A percentile compares a stretch with the other conserved stretches of the same genome.
Conservation (phyloP, 2,329 filamentous ascomycete genomes). For the Tolypocladium pustulatum region DNA sequence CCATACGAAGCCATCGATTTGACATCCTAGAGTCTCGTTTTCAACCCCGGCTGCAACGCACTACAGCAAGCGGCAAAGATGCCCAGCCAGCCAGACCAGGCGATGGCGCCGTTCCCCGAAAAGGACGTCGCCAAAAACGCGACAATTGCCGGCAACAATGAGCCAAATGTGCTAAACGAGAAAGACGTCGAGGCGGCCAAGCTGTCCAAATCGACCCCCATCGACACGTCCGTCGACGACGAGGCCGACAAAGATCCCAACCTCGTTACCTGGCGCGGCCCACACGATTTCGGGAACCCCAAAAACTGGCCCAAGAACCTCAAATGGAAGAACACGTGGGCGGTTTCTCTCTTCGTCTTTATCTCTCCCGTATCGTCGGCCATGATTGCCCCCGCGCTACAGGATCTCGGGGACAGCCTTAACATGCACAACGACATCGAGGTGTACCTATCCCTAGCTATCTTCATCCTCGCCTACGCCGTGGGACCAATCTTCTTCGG, state of each 20-base stretch:
- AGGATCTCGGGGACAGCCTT: neutral
- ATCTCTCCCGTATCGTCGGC: neutral
- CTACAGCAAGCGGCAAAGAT: neutral
- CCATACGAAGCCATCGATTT: neutral
- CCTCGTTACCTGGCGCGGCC: neutral
- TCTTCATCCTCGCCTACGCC: neutral
- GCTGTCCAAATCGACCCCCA: neutral
- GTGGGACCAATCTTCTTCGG: neutral
- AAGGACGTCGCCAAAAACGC: neutral
- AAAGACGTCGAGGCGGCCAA: neutral
- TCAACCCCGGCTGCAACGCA: neutral
- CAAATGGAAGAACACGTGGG: neutral
- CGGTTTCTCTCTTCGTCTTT: neutral
- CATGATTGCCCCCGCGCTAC: neutral
- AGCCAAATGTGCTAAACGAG: neutral
- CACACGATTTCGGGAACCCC: neutral
- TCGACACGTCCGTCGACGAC: neutral
- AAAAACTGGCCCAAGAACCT: neutral
- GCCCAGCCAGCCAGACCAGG: neutral
- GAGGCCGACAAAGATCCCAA: neutral
- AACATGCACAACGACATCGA: neutral
- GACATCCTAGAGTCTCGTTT: neutral
- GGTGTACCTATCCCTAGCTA: neutral
- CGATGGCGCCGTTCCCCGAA: neutral
- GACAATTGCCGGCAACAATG: neutral